Base-by-base conservation (phyloP, 805 yeast genomes). In the Maudiozyma bulderi region DNA sequence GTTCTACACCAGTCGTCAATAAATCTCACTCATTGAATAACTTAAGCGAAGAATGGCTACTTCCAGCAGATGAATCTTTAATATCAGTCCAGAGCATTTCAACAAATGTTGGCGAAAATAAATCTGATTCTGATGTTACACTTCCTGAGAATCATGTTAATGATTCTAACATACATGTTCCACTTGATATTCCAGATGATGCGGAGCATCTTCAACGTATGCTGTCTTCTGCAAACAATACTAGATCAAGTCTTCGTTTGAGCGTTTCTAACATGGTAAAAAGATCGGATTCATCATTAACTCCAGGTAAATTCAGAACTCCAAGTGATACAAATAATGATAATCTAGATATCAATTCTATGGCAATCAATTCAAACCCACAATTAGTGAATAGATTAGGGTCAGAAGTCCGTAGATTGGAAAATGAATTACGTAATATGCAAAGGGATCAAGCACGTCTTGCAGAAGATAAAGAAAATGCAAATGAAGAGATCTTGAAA, bases 371-470 rank as follows among this genome's bases (percentile, higher is more conserved):
- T 43, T 50, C 57, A 48, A 65, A 60, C 47, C 58, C 67, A 2
- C 96, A 85, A 60, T 62, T 86, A 47, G 76, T 86, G 44, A 80
- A 84, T 52, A 86, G 83, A 57, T 74, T 93, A 73, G 81, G 90
- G 43, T 69, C 86, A 0, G 86, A 81, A 45, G 80, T 91, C 15
- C 75, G 95, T 51, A 74, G 90, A 49, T 70, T 91, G 40, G 96
- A 91, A 62, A 76, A 84, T 30, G 97, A 93, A 60, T 64, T 89
- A 13, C 66, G 78, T 41, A 74, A 85, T 0, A 67, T 81, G 46
- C 76, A 73, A 53, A 89, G 84, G 43, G 89, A 85, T 47, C 73
- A 83, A 43, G 71, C 69, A 30, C 72, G 72, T 49, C 63, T 85
- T 20, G 62, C 67, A 2, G 60, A 57, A 4, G 87, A 84, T 50